phyloP scores from a whole-genome alignment of 2,329 filamentous ascomycete species.

The Lachnellula subtilissima region DNA sequence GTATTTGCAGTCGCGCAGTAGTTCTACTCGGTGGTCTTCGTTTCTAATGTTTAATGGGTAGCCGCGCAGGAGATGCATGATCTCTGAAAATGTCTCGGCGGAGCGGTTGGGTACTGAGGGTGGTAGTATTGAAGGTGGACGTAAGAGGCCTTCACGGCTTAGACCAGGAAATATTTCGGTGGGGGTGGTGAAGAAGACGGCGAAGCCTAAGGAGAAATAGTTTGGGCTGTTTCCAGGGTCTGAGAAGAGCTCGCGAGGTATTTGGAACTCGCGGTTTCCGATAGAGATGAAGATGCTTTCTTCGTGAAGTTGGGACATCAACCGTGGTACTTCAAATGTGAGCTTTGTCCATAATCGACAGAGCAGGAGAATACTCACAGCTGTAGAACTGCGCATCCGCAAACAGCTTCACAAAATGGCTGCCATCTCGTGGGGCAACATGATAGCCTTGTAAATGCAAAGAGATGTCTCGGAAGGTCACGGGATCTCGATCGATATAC shows the following conservation, averaged over 20 bases:
- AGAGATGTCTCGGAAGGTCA: slow-evolving; percentile 83
- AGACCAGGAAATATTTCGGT: slow-evolving; percentile 82
- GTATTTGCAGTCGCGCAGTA: slow-evolving; percentile 84
- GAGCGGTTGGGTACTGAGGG: slow-evolving; percentile 76
- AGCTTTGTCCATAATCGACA: slow-evolving; percentile 2
- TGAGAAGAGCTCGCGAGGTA: slow-evolving; percentile 81
- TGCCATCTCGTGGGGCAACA: slow-evolving; percentile 72
- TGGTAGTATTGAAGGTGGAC: slow-evolving; percentile 80
- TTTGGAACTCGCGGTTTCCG: slow-evolving; percentile 80
- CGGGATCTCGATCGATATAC: slow-evolving; percentile 91
- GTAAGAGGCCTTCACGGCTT: slow-evolving; percentile 70
- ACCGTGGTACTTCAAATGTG: slow-evolving; percentile 62
- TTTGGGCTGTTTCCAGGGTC: slow-evolving; percentile 88
- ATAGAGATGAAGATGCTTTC: slow-evolving; percentile 91
- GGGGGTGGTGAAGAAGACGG: slow-evolving; percentile 77
- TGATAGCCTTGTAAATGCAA: slow-evolving; percentile 91
- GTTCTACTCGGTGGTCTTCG: slow-evolving; percentile 69
- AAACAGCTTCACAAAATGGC: slow-evolving; percentile 87
- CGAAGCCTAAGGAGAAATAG: slow-evolving; percentile 89
- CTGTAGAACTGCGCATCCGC: slow-evolving; percentile 95
- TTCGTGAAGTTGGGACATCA: slow-evolving; percentile 87
- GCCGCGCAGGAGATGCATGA: slow-evolving; percentile 76
- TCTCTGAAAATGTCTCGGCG: slow-evolving; percentile 77
- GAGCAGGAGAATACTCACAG: slow-evolving; percentile 43
- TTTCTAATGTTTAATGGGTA: slow-evolving; percentile 75